phyloP scores from a whole-genome alignment of 2,329 filamentous ascomycete genomes.

The Aspergillus amoenus region DNA sequence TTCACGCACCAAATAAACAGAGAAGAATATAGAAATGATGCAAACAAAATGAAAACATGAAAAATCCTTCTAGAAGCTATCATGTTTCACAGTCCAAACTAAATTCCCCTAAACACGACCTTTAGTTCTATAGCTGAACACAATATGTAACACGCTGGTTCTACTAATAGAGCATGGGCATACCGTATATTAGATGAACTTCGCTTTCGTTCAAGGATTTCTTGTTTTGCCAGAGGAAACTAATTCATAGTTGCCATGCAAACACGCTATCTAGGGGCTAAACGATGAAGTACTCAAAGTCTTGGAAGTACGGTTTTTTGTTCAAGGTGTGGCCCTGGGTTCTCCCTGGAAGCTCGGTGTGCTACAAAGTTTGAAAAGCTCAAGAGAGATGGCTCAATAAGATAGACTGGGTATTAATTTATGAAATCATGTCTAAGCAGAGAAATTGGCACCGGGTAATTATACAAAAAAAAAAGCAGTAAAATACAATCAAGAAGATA shows the following conservation, averaged over 20 bases:
- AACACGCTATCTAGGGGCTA: too few relatives aligned
- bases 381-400: neutral
- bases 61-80: neutral
- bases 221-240: too few relatives aligned
- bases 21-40: neutral
- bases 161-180: too few relatives aligned
- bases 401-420: neutral
- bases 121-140: neutral
- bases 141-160: neutral
- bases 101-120: neutral
- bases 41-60: neutral
- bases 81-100: neutral
- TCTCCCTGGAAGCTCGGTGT: neutral
- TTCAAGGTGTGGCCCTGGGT: too few relatives aligned
- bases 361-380: neutral
- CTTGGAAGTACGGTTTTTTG: too few relatives aligned
- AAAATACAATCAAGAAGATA: neutral
- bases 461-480: neutral
- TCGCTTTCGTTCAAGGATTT: too few relatives aligned
- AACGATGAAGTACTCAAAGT: too few relatives aligned
- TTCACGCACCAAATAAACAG: neutral
- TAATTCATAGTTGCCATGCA: too few relatives aligned
- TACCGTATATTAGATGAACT: too few relatives aligned
- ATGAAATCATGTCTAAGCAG: neutral
- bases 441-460: neutral